Evolutionary conservation across 2,329 filamentous ascomycete genomes (phyloP), one percentile per base, ranked within the genome.

Genomic region (Fusarium devonianum): DNA sequence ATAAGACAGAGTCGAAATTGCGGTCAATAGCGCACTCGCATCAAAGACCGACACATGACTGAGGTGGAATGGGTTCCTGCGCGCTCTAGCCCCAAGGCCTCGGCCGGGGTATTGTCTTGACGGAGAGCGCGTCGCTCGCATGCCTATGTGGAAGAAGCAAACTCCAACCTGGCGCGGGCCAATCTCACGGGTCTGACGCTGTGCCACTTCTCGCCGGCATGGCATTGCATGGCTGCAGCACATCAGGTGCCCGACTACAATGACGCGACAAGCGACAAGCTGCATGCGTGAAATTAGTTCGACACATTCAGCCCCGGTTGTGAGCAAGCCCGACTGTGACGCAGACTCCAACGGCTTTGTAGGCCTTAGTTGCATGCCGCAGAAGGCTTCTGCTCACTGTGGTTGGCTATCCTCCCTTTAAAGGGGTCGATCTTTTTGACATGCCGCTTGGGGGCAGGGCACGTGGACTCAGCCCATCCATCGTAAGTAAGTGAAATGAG

Each of bases 191-290:
- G 49, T 50, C 38, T 56, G 32, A 32, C 21, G 49, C 62, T 59
- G 60, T 62, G 60, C 58, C 62, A 54, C 60, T 53, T 54, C 40
- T 45, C 22, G 56, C 39, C 58, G 53, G 55, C 58, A 62, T 56
- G 41, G 58, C 58, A 65, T 65, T 58, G 60, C 62, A 58, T 56
- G 35, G 43, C 49, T 64, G 62, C 62, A 65, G 46, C 53, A 50
- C 58, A 65, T 65, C 62, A 65, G 62, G 56, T 65, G 62, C 50
- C 51, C 50, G 53, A 37, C 49, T 35, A 39, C 19, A 55, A 65
- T 65, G 62, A 65, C 62, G 62, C 62, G 62, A 65, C 60, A 46
- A 41, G 23, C 23, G 44, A n/a, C n/a, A n/a, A n/a, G 50, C 46
- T 64, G 58, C 60, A 62, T 42, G 60, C 21, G 37, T 47, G 47